These are phyloP conservation scores for Thelonectria blattea DNA, from an alignment of 2,329 filamentous ascomycete genomes.

Conservation along the genomic window DNA sequence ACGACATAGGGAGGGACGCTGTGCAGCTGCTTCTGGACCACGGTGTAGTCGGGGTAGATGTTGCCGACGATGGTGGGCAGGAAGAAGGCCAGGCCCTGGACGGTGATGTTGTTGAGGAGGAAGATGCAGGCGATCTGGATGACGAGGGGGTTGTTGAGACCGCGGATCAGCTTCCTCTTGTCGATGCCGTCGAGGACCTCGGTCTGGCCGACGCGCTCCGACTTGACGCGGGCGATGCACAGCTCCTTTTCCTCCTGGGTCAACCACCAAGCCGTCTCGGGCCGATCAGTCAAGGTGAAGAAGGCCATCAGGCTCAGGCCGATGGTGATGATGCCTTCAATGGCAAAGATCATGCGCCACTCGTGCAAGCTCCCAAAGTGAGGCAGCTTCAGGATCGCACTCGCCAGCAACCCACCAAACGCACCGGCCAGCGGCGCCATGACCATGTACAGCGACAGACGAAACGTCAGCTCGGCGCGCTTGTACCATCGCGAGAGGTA, in stretches of 20 bases:
- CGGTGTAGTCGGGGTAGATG: constrained; percentile 64
- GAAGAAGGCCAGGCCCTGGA: constrained; percentile 71
- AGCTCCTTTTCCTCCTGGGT: constrained; percentile 67
- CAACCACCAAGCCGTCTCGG: constrained; percentile 69
- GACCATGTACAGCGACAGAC: constrained; percentile 68
- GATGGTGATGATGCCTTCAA: constrained; percentile 68
- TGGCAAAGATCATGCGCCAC: constrained; percentile 75
- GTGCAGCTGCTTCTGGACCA: constrained; percentile 67
- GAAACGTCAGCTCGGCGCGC: constrained; percentile 66
- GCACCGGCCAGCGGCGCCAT: constrained; percentile 70
- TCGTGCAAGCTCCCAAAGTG: constrained; percentile 59
- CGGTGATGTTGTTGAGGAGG: constrained; percentile 69
- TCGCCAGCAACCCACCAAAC: constrained; percentile 69
- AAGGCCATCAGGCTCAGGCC: constrained; percentile 63
- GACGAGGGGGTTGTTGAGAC: constrained; percentile 65
- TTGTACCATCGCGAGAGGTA: constrained; percentile 70
- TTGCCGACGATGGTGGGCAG: constrained; percentile 67
- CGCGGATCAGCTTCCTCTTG: constrained; percentile 60
- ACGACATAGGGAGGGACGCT: constrained; percentile 71
- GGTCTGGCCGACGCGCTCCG: constrained; percentile 63
- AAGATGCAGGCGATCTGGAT: constrained; percentile 63
- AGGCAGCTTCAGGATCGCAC: constrained; percentile 65
- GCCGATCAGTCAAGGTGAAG: constrained; percentile 69
- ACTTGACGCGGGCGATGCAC: constrained; percentile 65
- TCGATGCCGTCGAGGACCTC: constrained; percentile 68